Evolutionary conservation across 1,284 basidiomycete genomes (phyloP).

Genomic region (Testicularia cyperi): DNA sequence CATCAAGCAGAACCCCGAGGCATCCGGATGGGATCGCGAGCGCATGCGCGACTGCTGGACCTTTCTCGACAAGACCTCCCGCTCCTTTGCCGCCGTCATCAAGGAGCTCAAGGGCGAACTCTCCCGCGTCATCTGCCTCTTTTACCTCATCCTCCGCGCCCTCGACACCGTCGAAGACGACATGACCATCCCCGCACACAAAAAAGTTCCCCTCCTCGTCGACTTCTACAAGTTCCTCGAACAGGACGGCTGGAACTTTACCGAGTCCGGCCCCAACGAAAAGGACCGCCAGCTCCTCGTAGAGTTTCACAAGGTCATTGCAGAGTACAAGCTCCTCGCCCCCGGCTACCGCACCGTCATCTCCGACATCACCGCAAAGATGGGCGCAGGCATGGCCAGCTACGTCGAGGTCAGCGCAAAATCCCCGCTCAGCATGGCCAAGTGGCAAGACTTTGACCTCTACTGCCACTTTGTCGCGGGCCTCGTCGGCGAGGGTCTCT

Average conservation of each 20-base stretch:
- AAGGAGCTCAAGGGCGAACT: conserved; percentile 95
- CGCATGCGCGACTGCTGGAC: conserved; percentile 86
- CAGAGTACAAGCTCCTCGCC: conserved; percentile 70
- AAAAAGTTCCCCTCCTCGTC: conserved; percentile 84
- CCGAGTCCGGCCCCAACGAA: conserved; percentile 79
- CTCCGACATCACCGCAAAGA: conserved; percentile 69
- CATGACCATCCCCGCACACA: conserved; percentile 85
- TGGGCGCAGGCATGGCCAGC: conserved; percentile 94
- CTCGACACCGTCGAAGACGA: conserved; percentile 98
- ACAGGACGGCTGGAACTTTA: conserved; percentile 84
- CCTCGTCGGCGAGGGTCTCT: conserved; percentile 93
- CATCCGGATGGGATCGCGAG: conserved; percentile 56
- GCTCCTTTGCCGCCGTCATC: conserved; percentile 90
- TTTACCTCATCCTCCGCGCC: conserved; percentile 89
- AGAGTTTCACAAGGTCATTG: conserved; percentile 80
- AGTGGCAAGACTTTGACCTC: conserved; percentile 78
- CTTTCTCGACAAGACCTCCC: conserved; percentile 82
- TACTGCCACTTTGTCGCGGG: conserved; percentile 99
- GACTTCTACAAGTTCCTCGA: conserved; percentile 80
- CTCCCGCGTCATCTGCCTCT: conserved; percentile 83
- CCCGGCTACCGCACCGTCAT: conserved; percentile 76
- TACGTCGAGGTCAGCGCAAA: conserved; percentile 63
- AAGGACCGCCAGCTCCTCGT: conserved; percentile 85
- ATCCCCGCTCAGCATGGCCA: conserved; percentile 39
- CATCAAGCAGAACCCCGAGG: conserved; percentile 59